These are phyloP conservation scores for Rutidosis leptorrhynchoides DNA, from an alignment of 129 eudicot genomes.

Conservation along the genomic window DNA sequence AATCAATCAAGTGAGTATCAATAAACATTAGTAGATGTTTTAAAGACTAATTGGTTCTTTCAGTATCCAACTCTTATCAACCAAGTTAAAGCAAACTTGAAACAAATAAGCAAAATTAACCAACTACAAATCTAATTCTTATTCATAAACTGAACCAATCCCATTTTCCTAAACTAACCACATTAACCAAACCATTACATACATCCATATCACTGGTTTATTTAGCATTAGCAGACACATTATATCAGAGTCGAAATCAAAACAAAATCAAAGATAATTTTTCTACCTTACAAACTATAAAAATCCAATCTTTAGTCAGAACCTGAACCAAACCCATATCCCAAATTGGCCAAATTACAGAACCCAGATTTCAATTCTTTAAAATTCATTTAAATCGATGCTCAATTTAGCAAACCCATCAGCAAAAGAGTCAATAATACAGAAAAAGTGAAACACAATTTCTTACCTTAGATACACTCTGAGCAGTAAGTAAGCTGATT, in stretches of 20 bases:
- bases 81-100: not conserved
- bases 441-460: constrained; percentile 17
- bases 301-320: constrained; percentile 20
- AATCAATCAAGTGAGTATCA: not conserved
- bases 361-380: constrained; percentile 16
- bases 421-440: constrained; percentile 16
- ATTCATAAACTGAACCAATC: not conserved
- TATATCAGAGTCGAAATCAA: not conserved
- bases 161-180: too few relatives aligned
- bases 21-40: not conserved
- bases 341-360: constrained; percentile 10
- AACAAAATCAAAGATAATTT: not conserved
- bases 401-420: not conserved
- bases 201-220: not conserved
- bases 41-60: not conserved
- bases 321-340: constrained; percentile 16
- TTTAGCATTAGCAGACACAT: not conserved
- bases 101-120: not conserved
- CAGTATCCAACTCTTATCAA: constrained; percentile 10
- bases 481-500: constrained; percentile 9
- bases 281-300: not conserved
- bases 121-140: not conserved
- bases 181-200: not conserved
- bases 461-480: constrained; percentile 39
- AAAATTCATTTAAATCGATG: not conserved